Conservation (phyloP, 805 yeast species). For the Deakozyma indianensis region DNA sequence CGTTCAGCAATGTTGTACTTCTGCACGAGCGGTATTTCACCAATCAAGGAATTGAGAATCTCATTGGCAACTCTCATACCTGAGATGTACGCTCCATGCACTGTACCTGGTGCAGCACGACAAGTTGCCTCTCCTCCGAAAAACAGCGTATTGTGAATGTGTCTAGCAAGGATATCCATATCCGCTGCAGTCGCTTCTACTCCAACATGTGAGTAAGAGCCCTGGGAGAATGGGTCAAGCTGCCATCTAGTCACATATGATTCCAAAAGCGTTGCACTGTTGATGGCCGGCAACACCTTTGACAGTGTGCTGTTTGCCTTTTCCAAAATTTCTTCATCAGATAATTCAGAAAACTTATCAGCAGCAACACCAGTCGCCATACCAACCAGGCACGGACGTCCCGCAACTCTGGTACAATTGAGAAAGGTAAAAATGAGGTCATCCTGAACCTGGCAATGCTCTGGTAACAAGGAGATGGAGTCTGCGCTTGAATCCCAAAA, state of each 20-base stretch:
- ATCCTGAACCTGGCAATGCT: slow-evolving; percentile 11
- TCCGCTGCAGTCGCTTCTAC: slow-evolving; percentile 28
- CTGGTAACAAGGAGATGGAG: slow-evolving; percentile 19
- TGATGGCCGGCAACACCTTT: slow-evolving; percentile 14
- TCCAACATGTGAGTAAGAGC: slow-evolving; percentile 49
- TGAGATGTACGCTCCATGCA: slow-evolving; percentile 29
- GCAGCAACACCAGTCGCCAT: slow-evolving; percentile 27
- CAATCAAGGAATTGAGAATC: slow-evolving; percentile 24
- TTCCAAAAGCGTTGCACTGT: slow-evolving; percentile 18
- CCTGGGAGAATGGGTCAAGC: slow-evolving; percentile 58
- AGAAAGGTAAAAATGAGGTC: slow-evolving; percentile 27
- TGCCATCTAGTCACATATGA: slow-evolving; percentile 61
- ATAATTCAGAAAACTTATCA: slow-evolving; percentile 13
- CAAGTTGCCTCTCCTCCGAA: slow-evolving; percentile 33
- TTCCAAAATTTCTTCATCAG: slow-evolving; percentile 22
- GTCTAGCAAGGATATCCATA: slow-evolving; percentile 26
- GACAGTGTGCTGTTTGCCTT: slow-evolving; percentile 19
- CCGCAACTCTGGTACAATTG: slow-evolving; percentile 22
- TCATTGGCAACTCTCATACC: slow-evolving; percentile 29
- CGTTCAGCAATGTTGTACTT: background rate
- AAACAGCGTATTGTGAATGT: slow-evolving; percentile 22
- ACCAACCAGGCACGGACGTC: slow-evolving; percentile 26
- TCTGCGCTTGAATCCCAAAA: slow-evolving; percentile 26
- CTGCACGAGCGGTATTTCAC: slow-evolving; percentile 22
- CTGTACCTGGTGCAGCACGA: slow-evolving; percentile 26